Evolutionary conservation across 1,284 basidiomycete species (phyloP), one percentile per base, ranked within the genome.

Genomic region (Tranzscheliella williamsii): DNA sequence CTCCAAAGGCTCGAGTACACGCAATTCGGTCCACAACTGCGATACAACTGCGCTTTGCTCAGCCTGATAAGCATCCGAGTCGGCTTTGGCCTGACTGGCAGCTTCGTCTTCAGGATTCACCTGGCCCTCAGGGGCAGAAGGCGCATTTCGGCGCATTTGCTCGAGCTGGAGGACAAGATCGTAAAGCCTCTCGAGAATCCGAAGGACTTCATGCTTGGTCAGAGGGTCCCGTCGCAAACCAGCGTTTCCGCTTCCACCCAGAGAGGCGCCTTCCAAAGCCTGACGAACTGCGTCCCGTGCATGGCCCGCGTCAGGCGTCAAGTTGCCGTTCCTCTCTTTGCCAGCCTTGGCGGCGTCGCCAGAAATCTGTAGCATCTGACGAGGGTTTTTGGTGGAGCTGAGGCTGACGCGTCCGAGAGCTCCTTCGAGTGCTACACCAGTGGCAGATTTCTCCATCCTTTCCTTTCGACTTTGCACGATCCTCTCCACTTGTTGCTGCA

Each of bases 401-500:
- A 90, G 87, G 57, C 88, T 90, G n/a, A 89, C 93, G 78, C 87
- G 90, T 2, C 95, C 95, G 6, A 99, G 83, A 6, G 93, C 94
- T 48, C 95, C 94, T 79, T 95, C 91, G n/a, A 98, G 84, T 38
- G 67, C 41, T 51, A 68, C 27, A 50, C 66, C 61, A 34, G 52
- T 42, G 46, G 70, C 55, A 49, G 73, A 45, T 52, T 72, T 71
- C 21, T 73, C 72, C 40, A 66, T 67, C 22, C 79, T 84, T 78
- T 89, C 83, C 66, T 91, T 86, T 3, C 92, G 90, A 76, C 89
- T 91, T 70, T 87, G 91, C 16, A 99, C 92, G 61, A 99, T 90
- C 51, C 94, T 83, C 80, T 97, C 93, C 12, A 99, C 94, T 77
- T 99, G 94, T 55, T 90, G 86, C 67, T 94, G 90, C 89, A 99